Evolutionary conservation across 2,329 filamentous ascomycete genomes (phyloP), one percentile per base, ranked within the genome.

Genomic region (Colletotrichum tofieldiae): DNA sequence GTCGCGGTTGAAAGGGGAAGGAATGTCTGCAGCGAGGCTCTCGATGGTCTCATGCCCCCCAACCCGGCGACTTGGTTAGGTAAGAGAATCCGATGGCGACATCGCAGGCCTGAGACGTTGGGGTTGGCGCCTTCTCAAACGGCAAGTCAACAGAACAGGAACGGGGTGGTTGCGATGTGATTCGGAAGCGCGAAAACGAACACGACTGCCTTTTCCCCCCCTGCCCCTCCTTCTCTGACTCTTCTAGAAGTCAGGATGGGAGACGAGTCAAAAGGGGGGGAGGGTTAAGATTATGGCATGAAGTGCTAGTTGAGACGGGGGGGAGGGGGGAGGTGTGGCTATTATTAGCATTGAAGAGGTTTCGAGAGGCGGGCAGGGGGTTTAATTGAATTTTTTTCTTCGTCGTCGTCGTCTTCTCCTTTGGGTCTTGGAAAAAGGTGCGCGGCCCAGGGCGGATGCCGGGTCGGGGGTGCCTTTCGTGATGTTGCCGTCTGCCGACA

Each of bases 1-100:
- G 58, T 12, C 2, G 16, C 35, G 65, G 12, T 69, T 49, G n/a
- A 69, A 72, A 69, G 43, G 37, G 69, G 69, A 59, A 69, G 45
- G 69, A 52, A 37, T n/a, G 1, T 23, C 45, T 59, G 52, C 52
- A 39, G 60, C 37, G 43, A 51, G 32, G 23, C 49, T 29, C 12
- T 29, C 20, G 23, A 52, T 51, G 61, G 52, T 16, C 62, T 56
- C 29, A 35, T 26, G 39, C 41, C 16, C 32, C 52, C 11, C 32
- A 3, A 3, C 52, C 9, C 20, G 11, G 47, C 11, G 11, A 39
- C 43, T 26, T 18, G 12, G 51, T 26, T 55, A 41, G 41, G 61
- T 29, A 12, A 37, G n/a, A 55, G 49, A 41, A 47, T 39, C 29
- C 12, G 23, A 58, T 37, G 37, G 37, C 45, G 52, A 32, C 52